These are phyloP conservation scores for Linanthus parryae DNA, from an alignment of 148 eudicot genomes.

Conservation along the genomic window DNA sequence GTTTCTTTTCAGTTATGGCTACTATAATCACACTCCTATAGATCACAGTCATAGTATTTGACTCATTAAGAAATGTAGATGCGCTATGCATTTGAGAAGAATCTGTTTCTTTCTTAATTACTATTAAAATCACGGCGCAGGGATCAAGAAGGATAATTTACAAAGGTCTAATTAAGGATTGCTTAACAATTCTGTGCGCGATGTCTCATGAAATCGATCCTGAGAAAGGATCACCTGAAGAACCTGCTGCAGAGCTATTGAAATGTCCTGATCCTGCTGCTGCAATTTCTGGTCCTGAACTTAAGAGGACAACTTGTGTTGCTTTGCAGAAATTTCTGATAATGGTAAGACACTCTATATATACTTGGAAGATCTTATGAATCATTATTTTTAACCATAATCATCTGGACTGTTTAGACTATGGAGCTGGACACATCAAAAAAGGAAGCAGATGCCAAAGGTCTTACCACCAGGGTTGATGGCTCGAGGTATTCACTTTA, in stretches of 20 bases:
- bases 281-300: conserved; percentile 60
- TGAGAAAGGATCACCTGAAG: conserved; percentile 23
- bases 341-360: conserved; percentile 41
- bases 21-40: not conserved
- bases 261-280: conserved; percentile 28
- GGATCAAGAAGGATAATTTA: conserved; percentile 69
- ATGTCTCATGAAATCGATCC: conserved; percentile 16
- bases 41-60: too few relatives aligned
- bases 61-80: not conserved
- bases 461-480: conserved; percentile 72
- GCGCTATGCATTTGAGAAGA: not conserved
- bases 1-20: not conserved
- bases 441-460: conserved; percentile 52
- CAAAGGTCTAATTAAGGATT: conserved; percentile 64
- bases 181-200: conserved; percentile 38
- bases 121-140: conserved; percentile 23
- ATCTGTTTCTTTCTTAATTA: not conserved
- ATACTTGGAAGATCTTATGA: conserved; percentile 3
- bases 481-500: conserved; percentile 53
- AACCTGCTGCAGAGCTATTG: conserved; percentile 9
- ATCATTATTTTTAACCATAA: conserved; percentile 1
- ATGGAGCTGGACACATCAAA: conserved; percentile 70
- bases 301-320: conserved; percentile 30
- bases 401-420: conserved; percentile 36
- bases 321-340: conserved; percentile 50